phyloP scores from a whole-genome alignment of 1,284 basidiomycete genomes.

The Phellopilus nigrolimitatus region DNA sequence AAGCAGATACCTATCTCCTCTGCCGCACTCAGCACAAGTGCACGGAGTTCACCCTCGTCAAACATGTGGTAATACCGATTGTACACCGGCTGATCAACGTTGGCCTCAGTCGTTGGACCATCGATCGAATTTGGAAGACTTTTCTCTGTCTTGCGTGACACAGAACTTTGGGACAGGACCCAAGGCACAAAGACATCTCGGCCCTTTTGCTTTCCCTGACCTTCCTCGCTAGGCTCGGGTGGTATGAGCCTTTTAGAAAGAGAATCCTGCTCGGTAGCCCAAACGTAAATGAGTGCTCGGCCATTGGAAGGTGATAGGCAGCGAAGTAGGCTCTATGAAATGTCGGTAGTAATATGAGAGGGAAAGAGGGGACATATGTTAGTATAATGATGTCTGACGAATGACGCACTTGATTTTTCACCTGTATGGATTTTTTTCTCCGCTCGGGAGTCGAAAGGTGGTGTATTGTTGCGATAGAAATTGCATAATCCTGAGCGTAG shows the following conservation, averaged over 20 bases:
- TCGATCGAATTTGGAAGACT: background rate
- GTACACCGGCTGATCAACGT: constrained; percentile 38
- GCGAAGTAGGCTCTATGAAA: constrained; percentile 56
- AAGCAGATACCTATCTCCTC: constrained; percentile 50
- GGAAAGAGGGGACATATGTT: background rate
- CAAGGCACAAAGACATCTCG: constrained; percentile 48
- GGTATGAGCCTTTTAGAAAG: constrained; percentile 71
- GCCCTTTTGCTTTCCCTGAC: constrained; percentile 22
- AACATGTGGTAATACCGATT: constrained; percentile 96
- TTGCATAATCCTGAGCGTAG: constrained; percentile 78
- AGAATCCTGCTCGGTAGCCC: constrained; percentile 93
- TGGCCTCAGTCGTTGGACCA: constrained; percentile 21
- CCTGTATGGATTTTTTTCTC: constrained; percentile 69
- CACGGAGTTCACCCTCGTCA: constrained; percentile 66
- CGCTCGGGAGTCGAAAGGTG: constrained; percentile 80
- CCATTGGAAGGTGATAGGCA: constrained; percentile 61
- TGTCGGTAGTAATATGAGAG: constrained; percentile 12
- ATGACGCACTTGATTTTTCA: constrained; percentile 29
- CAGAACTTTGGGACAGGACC: constrained; percentile 31
- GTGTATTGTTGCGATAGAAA: constrained; percentile 94
- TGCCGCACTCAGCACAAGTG: constrained; percentile 61
- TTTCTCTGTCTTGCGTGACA: constrained; percentile 11
- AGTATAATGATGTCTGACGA: constrained; percentile 12
- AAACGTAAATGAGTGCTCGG: constrained; percentile 92
- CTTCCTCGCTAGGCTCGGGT: constrained; percentile 5